Evolutionary conservation across 331 rosid genomes (phyloP).

Genomic region (Stylosanthes scabra): DNA sequence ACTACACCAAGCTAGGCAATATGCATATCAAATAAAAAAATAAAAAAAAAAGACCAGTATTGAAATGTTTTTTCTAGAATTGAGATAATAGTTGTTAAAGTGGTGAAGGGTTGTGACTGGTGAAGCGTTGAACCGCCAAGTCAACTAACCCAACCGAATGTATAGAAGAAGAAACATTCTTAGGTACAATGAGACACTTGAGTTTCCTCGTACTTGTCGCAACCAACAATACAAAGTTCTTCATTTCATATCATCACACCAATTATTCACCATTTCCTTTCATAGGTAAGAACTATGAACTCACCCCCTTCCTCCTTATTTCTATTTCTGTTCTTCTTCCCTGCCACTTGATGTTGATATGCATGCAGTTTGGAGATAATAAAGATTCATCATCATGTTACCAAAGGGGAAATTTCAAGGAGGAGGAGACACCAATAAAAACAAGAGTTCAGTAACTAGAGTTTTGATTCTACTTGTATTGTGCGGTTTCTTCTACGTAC

Average conservation of each 20-base stretch:
- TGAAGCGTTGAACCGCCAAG: neutral
- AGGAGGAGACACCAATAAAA: slow-evolving; percentile 57
- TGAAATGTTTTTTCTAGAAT: too few relatives aligned
- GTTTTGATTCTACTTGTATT: slow-evolving; percentile 60
- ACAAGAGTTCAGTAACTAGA: slow-evolving; percentile 41
- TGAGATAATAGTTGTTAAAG: too few relatives aligned
- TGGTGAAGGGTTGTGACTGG: slow-evolving; percentile 25
- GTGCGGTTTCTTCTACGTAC: slow-evolving; percentile 72
- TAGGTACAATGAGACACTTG: neutral
- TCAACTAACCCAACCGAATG: neutral
- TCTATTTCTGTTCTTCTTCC: neutral
- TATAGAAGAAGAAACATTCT: neutral
- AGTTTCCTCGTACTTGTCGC: neutral
- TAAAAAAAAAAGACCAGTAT: too few relatives aligned
- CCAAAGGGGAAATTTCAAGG: slow-evolving; percentile 57
- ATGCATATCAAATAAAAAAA: too few relatives aligned
- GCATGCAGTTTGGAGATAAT: slow-evolving; percentile 3
- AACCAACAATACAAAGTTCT: neutral
- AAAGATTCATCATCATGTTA: slow-evolving; percentile 59
- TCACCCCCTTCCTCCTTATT: too few relatives aligned
- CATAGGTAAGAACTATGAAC: too few relatives aligned
- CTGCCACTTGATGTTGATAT: too few relatives aligned
- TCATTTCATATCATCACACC: too few relatives aligned
- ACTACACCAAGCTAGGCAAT: too few relatives aligned
- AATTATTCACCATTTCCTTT: too few relatives aligned